phyloP scores from a whole-genome alignment of 2,329 filamentous ascomycete species.

The Bipolaris oryzae region DNA sequence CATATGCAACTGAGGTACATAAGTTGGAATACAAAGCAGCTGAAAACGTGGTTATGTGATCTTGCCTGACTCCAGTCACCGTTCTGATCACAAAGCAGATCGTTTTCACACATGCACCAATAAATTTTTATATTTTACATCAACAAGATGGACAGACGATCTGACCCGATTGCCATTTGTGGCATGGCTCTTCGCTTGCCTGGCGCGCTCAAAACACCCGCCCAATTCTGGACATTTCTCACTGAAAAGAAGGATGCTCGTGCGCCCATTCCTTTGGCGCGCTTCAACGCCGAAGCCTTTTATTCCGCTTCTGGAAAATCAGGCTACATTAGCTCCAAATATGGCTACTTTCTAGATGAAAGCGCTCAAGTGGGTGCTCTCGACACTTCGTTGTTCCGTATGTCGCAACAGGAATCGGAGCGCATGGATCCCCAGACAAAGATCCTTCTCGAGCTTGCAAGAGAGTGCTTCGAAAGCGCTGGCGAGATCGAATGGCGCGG shows the following conservation, averaged over 20 bases:
- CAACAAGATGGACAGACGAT: no score
- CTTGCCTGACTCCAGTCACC: no score
- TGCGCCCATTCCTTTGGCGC: not conserved
- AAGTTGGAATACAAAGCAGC: no score
- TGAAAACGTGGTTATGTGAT: no score
- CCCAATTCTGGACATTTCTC: conserved; percentile 43
- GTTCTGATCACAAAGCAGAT: no score
- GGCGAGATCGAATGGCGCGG: conserved; percentile 14
- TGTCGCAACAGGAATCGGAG: not conserved
- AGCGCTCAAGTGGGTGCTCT: not conserved
- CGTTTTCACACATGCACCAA: no score
- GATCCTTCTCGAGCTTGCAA: not conserved
- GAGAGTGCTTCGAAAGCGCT: not conserved
- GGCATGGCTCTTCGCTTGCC: conserved; percentile 33
- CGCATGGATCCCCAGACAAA: not conserved
- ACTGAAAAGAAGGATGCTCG: not conserved
- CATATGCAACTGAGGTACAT: no score
- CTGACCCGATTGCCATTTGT: conserved; percentile 25
- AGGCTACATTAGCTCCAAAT: conserved; percentile 7
- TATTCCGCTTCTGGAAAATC: conserved; percentile 24
- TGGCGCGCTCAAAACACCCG: conserved; percentile 15
- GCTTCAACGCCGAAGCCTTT: conserved; percentile 15
- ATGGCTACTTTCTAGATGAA: conserved; percentile 28
- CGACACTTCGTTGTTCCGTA: not conserved
- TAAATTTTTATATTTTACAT: no score